Evolutionary conservation across 345 rosid genomes (phyloP), one percentile per base, ranked within the genome.

Genomic region (Populus nigra): DNA sequence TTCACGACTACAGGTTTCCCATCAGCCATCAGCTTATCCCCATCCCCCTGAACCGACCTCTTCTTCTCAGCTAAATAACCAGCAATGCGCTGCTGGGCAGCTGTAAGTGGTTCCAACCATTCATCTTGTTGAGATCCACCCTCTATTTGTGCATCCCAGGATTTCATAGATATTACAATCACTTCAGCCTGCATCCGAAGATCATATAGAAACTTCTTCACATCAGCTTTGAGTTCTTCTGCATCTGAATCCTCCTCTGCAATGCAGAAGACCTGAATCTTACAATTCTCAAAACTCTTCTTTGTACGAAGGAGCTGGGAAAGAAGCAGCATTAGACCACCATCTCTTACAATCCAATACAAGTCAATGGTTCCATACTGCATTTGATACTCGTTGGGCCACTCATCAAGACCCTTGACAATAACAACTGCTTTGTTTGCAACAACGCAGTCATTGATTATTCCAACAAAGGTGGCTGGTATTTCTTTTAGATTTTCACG

Each of bases 141-240:
- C 39, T 92, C 97, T 9, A 77, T 81, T 78, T 87, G 85, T 36
- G 78, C 81, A 73, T 96, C 98, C 98, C 99, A 94, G 13, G 99
- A 92, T 76, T 88, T 96, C 94, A 96, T 91, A 7, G 99, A 82
- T 75, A 96, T 85, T 9, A 96, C 98, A 18, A 96, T 94, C 35
- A 96, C 99, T 89, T 94, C 98, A 3, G 98, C 98, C 10, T 94
- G 99, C 99, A 96, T 96, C 69, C 99, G 90, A 13, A 96, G 99
- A 87, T 96, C 99, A 33, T 96, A 96, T 17, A 94, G 87, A 50
- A 94, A 96, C 85, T 92, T 94, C 88, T 92, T 94, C 45, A 96
- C 99, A 23, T 96, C 99, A 8, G 97, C 94, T 83, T 94, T 96
- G 68, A 96, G 97, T 11, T 76, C 94, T 81, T 90, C 99, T 1